A percentile compares a stretch with the other conserved stretches of the same genome.
These are phyloP conservation scores for Cucurbita pepo DNA, from an alignment of 306 rosid species.

Conservation along the genomic window DNA sequence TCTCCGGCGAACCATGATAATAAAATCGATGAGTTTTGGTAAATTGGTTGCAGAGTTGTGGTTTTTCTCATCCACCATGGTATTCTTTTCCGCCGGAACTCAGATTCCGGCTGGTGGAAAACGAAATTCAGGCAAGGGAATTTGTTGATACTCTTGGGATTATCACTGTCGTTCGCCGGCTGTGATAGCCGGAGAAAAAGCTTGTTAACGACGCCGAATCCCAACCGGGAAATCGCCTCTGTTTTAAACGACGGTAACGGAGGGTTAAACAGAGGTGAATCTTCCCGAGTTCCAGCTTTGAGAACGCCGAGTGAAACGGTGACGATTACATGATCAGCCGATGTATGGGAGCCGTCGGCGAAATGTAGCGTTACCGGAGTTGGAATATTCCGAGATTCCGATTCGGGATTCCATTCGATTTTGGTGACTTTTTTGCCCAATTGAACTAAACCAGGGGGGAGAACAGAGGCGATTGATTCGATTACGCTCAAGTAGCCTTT, in stretches of 20 bases:
- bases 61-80: constrained; percentile 98
- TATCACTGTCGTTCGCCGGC: background rate
- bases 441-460: constrained; percentile 64
- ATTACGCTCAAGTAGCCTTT: constrained; percentile 66
- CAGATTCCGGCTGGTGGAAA: constrained; percentile 52
- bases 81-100: constrained; percentile 39
- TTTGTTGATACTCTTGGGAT: constrained; percentile 11
- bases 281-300: constrained; percentile 52
- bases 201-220: constrained; percentile 96
- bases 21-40: constrained; percentile 51
- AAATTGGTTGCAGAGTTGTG: constrained; percentile 51
- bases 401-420: constrained; percentile 50
- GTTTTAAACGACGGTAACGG: constrained; percentile 66
- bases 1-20: constrained; percentile 85
- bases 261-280: constrained; percentile 58
- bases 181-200: constrained; percentile 57
- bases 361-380: constrained; percentile 74
- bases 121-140: constrained; percentile 61
- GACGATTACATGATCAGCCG: constrained; percentile 77
- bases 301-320: constrained; percentile 89
- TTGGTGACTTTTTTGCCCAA: constrained; percentile 40
- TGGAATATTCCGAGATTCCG: background rate
- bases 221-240: constrained; percentile 79
- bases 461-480: constrained; percentile 50
- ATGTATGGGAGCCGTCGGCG: constrained; percentile 48